Evolutionary conservation across 257 asterid species (phyloP), one percentile per base, ranked within the genome.

Genomic region (Fraxinus excelsior): DNA sequence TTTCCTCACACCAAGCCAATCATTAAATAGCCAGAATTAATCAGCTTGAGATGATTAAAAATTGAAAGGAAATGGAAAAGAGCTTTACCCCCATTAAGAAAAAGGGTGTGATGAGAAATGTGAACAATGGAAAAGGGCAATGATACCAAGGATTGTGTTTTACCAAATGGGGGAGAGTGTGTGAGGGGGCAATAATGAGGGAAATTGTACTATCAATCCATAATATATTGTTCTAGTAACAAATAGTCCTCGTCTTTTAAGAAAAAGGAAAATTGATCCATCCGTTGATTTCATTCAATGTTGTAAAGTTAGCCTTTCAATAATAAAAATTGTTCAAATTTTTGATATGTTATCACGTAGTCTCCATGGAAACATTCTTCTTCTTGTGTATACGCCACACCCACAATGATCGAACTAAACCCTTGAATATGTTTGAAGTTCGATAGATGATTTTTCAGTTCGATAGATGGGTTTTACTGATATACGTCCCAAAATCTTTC

Each of bases 101-200:
- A 62, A 26, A 26, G 68, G 12, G 19, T 25, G 16, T 56, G 35
- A 26, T 26, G 68, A 62, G 68, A 11, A 26, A 62, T 62, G 35
- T 26, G 68, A 62, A 62, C 68, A 23, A 16, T 5, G 19, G 68
- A 23, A 62, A 12, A 4, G 7, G 7, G 34, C 1, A 12, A 1
- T 14, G 71, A n/a, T 65, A 26, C 6, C 35, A 66, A 72, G 46
- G 72, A 38, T 34, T 79, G 31, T 62, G 49, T 80, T 82, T 85
- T 81, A 76, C 87, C 85, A 80, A 86, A 86, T 81, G 84, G 70
- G 81, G 89, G 80, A 84, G 80, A 83, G 25, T 42, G 66, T 11
- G 49, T 42, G 25, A 14, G 65, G 26, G 3, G 62, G 26, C 28
- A n/a, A 58, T 58, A 58, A 56, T 21, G 11, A 9, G 31, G 29